Evolutionary conservation across 2,329 filamentous ascomycete genomes (phyloP).

Genomic region (Aspergillus jensenii): DNA sequence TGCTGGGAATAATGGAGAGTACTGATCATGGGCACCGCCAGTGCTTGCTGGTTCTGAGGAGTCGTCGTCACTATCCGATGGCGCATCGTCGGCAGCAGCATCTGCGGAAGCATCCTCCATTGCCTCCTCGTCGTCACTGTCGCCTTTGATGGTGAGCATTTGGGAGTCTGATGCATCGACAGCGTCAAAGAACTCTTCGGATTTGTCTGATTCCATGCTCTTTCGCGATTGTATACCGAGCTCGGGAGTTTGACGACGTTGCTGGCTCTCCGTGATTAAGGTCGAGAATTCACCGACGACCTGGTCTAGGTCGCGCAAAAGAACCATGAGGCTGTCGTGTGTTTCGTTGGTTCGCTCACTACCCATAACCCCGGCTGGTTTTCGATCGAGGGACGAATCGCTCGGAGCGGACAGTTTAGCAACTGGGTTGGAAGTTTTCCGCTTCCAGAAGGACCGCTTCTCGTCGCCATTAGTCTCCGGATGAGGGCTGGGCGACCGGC

Average conservation of each 20-base stretch:
- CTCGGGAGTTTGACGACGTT: slow-evolving; percentile 61
- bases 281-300: slow-evolving; percentile 80
- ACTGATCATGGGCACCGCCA: slow-evolving; percentile 30
- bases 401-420: slow-evolving; percentile 50
- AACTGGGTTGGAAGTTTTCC: slow-evolving; percentile 56
- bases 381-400: slow-evolving; percentile 30
- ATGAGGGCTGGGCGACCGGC: slow-evolving; percentile 36
- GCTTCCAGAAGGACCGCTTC: slow-evolving; percentile 84
- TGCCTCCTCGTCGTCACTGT: slow-evolving; percentile 62
- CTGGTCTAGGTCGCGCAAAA: slow-evolving; percentile 81
- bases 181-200: slow-evolving; percentile 94
- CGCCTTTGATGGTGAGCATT: slow-evolving; percentile 72
- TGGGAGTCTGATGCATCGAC: slow-evolving; percentile 67
- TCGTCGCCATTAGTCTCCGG: slow-evolving; percentile 44
- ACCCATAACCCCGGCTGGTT: slow-evolving; percentile 31
- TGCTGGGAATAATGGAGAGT: slow-evolving; percentile 65
- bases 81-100: slow-evolving; percentile 56
- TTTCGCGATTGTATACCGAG: slow-evolving; percentile 58
- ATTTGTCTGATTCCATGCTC: slow-evolving; percentile 79
- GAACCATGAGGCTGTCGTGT: slow-evolving; percentile 77
- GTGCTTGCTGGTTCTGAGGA: slow-evolving; percentile 39
- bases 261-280: slow-evolving; percentile 76
- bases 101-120: slow-evolving; percentile 37
- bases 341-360: slow-evolving; percentile 63
- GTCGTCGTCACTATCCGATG: slow-evolving; percentile 62